Base-by-base conservation (phyloP, 208 protist genomes). In the Porcisia hertigi region DNA sequence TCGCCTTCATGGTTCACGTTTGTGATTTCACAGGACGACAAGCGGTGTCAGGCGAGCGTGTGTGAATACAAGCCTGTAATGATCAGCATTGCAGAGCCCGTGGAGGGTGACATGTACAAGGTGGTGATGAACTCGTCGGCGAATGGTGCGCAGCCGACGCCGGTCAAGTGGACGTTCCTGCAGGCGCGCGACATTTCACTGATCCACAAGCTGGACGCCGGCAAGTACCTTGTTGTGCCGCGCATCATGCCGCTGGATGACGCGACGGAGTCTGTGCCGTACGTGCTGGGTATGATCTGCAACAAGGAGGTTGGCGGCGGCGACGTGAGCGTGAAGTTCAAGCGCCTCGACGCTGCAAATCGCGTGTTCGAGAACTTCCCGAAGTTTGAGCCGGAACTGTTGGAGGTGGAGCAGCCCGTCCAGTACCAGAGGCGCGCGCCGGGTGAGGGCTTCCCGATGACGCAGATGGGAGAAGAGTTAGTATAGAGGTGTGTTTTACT, bases 301-400 rank as follows among this genome's bases (percentile, higher is more conserved):
- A 88, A 88, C 78, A 81, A 73, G 65, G 84, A 86, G 80, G 67
- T 92, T 41, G 87, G 88, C 55, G 70, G 65, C 12, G 86, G 80
- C 36, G 89, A 84, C 66, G 78, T 93, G 34, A 84, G 73, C 12
- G 80, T 96, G 54, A 77, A 83, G 58, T 92, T 92, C 78, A 86
- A 89, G 69, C 52, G 65, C 60, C 75, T 96, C 58, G 81, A 86
- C 43, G 81, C 75, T 55, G 84, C 88, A 63, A 93, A 90, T 81
- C 89, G 84, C 72, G 85, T 93, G 41, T 91, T 94, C 45, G 85
- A 89, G 73, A 94, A 96, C 85, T 94, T 92, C 84, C 89, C 90
- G 59, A 94, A 91, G 82, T 96, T 94, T 79, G 81, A 88, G 43
- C 80, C 86, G 5, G 89, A 90, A 39, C 62, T 82, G 34, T 53